phyloP scores from a whole-genome alignment of 208 protist genomes.

The Trypanosoma grayi region DNA sequence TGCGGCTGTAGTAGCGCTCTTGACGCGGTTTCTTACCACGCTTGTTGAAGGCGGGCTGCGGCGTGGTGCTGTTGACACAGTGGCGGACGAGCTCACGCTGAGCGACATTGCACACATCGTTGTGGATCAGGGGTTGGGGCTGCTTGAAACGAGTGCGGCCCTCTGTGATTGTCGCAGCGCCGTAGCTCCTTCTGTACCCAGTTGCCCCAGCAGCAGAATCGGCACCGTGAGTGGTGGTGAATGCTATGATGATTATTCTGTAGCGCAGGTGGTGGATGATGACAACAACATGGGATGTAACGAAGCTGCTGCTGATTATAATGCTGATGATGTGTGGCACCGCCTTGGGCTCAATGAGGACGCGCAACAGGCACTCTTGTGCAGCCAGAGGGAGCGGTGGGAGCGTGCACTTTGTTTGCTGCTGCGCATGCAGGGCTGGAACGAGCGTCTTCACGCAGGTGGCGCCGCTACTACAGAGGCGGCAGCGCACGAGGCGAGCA shows the following conservation, averaged over 20 bases:
- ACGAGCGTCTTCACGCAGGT: not conserved
- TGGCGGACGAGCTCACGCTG: conserved; percentile 16
- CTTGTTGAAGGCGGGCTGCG: conserved; percentile 13
- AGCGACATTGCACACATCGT: conserved; percentile 17
- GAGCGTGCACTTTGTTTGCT: conserved; percentile 20
- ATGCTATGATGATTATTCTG: too few species aligned
- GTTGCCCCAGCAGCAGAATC: not conserved
- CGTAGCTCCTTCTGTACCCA: not conserved
- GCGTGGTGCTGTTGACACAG: conserved; percentile 12
- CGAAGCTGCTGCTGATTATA: not conserved
- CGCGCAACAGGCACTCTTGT: conserved; percentile 24
- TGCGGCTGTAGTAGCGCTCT: not conserved
- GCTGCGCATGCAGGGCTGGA: conserved; percentile 15
- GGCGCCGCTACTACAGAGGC: not conserved
- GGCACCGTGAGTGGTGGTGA: not conserved
- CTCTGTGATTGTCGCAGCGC: not conserved
- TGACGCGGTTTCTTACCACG: conserved; percentile 7
- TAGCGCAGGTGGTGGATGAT: too few species aligned
- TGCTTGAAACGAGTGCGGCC: not conserved
- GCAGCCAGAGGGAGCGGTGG: conserved; percentile 30
- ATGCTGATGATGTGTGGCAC: not conserved
- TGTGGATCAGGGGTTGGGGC: conserved; percentile 1
- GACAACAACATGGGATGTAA: too few species aligned
- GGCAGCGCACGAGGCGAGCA: not conserved
- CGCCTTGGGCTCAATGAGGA: conserved; percentile 13